Evolutionary conservation across 495 filamentous ascomycete species (phyloP).

Genomic region (Talaromyces thailandensis): DNA sequence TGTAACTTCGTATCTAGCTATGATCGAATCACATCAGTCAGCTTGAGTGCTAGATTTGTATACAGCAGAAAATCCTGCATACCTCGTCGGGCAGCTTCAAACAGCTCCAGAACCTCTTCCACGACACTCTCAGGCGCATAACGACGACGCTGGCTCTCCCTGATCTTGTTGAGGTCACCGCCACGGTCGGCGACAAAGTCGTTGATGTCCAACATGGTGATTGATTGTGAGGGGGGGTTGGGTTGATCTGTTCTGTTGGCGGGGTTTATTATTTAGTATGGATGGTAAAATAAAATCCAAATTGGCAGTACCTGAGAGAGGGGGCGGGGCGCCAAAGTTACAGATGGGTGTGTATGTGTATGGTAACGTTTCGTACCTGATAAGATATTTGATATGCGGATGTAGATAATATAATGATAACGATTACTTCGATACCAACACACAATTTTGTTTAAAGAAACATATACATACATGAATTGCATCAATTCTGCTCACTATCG

Average conservation of each 20-base stretch:
- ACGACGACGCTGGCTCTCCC: conserved; percentile 77
- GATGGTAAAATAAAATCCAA: conserved; percentile 1
- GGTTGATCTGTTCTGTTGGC: not conserved
- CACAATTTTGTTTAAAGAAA: not conserved
- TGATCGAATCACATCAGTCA: not conserved
- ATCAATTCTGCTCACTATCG: not conserved
- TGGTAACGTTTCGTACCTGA: not conserved
- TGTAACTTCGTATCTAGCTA: conserved; percentile 70
- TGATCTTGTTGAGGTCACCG: conserved; percentile 80
- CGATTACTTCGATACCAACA: not conserved
- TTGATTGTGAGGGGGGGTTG: not conserved
- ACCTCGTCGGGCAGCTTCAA: conserved; percentile 79
- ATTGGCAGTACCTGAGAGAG: not conserved
- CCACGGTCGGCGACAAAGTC: conserved; percentile 82
- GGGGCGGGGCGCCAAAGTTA: conserved; percentile 1
- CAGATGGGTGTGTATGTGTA: not conserved
- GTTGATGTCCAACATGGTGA: conserved; percentile 64
- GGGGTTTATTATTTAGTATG: not conserved
- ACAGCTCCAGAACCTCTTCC: conserved; percentile 82
- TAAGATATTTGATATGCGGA: too few relatives aligned
- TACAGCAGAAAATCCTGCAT: conserved; percentile 7
- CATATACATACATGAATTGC: not conserved
- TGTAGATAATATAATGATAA: not conserved
- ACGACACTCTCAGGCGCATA: conserved; percentile 72
- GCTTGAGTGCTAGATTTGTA: not conserved